Conservation (phyloP, 1,284 basidiomycete species). For the Leccinum insolens region DNA sequence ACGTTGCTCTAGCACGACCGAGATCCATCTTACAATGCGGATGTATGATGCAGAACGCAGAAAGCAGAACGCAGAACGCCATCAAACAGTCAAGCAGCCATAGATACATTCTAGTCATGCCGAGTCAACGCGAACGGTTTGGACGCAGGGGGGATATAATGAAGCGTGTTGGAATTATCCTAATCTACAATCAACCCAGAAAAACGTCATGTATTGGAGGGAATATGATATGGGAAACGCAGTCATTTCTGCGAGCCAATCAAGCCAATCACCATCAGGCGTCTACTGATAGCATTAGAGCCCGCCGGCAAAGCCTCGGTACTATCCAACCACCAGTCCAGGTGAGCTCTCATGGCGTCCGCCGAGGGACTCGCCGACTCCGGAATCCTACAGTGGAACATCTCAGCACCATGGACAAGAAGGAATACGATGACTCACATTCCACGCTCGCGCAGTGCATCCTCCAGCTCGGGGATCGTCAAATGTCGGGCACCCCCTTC, state of each 20-base stretch:
- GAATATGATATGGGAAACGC: not conserved
- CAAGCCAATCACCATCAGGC: conserved; percentile 42
- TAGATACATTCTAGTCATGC: not conserved
- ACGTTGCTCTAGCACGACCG: not conserved
- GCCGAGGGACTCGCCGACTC: conserved; percentile 37
- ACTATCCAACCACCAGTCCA: conserved; percentile 64
- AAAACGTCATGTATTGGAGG: not conserved
- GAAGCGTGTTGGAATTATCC: conserved; percentile 16
- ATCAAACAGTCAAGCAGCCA: not conserved
- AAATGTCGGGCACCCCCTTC: conserved; percentile 52
- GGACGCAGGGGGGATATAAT: not conserved
- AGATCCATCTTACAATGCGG: conserved; percentile 7
- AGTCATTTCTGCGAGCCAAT: conserved; percentile 32
- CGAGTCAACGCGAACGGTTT: not conserved
- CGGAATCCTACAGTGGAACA: conserved; percentile 25
- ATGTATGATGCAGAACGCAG: not conserved
- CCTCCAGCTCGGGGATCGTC: conserved; percentile 54
- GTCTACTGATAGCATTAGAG: conserved; percentile 44
- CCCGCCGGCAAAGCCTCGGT: conserved; percentile 31
- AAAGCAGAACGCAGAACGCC: not conserved
- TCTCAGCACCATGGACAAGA: not conserved
- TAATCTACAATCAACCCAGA: conserved; percentile 18
- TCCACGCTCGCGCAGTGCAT: conserved; percentile 72
- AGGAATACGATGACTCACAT: conserved; percentile 51
- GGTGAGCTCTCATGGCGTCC: conserved; percentile 46